Base-by-base conservation (phyloP, 2,329 filamentous ascomycete genomes). In the Parastagonospora avenae region DNA sequence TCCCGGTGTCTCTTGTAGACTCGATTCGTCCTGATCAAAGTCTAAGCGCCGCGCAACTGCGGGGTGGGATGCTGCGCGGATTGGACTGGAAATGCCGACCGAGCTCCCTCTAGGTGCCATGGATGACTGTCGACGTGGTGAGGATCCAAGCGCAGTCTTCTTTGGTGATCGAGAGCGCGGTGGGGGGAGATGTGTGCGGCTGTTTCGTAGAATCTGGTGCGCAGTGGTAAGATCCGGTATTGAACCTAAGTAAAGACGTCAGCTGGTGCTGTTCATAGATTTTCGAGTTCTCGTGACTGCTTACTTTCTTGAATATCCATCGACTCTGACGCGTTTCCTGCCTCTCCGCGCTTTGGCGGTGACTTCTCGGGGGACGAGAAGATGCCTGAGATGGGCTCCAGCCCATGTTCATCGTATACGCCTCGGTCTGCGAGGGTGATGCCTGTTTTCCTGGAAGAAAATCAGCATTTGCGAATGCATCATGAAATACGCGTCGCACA, bases 321-420 rank as follows among this genome's bases (percentile, higher is more conserved):
- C 50, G 80, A 80, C 64, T 82, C 81, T 28, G 83, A 84, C 14
- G 79, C 79, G 19, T 76, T 77, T 35, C 80, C 74, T 11, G 79
- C 81, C 1, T 56, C 67, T 15, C 50, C 60, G 43, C 56, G 60
- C 59, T 62, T 71, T 1, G 80, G 77, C n/a, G 80, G 82, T 46
- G 74, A 76, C 65, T 87, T 89, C 59, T 85, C 83, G 11, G 92
- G 92, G 15, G 92, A 96, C 8, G 92, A 97, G 74, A 96, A 96
- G 59, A 97, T 85, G 60, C 85, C 85, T 31, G 93, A 90, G 51
- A 96, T 83, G 31, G 90, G 88, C 71, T 97, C 91, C 79, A 99
- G 86, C 73, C 93, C 94, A 80, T 96, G 81, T 72, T 95, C 92
- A 76, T 97, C 93, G 76, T 91, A 89, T 54, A 87, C 80, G 45